A percentile compares a stretch with the other conserved stretches of the same genome.
Evolutionary conservation across 352 stramenopile species (phyloP).

Genomic region (Phytophthora quininea): DNA sequence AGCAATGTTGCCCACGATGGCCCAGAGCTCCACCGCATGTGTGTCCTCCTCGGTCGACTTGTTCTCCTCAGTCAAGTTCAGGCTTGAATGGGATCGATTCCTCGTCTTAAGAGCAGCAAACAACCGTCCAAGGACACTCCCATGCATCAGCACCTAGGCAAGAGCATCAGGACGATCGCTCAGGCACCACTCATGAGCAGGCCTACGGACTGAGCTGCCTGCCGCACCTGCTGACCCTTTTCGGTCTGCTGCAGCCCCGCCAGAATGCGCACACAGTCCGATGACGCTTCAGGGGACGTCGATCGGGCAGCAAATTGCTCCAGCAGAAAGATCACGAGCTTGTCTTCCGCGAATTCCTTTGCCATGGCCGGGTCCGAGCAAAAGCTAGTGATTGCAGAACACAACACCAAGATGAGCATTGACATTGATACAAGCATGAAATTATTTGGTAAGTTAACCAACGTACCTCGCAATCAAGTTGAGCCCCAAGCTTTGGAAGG

Average conservation of each 20-base stretch:
- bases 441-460: background rate
- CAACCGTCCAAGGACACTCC: constrained; percentile 47
- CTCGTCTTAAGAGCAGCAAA: constrained; percentile 60
- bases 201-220: constrained; percentile 17
- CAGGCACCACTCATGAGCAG: constrained; percentile 24
- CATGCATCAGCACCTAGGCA: constrained; percentile 50
- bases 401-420: constrained; percentile 2
- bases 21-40: constrained; percentile 50
- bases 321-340: constrained; percentile 59
- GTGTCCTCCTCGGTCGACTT: constrained; percentile 27
- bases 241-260: constrained; percentile 48
- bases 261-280: constrained; percentile 63
- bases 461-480: constrained; percentile 83
- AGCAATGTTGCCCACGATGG: constrained; percentile 49
- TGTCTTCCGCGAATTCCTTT: constrained; percentile 65
- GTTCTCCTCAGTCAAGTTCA: constrained; percentile 18
- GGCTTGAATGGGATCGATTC: constrained; percentile 31
- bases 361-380: constrained; percentile 59
- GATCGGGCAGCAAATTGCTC: constrained; percentile 49
- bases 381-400: constrained; percentile 45
- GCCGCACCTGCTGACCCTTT: constrained; percentile 50
- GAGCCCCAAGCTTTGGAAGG: constrained; percentile 77
- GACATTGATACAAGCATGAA: background rate
- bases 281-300: constrained; percentile 29
- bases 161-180: constrained; percentile 26